Evolutionary conservation across 257 asterid genomes (phyloP).

Genomic region (Sherardia arvensis): DNA sequence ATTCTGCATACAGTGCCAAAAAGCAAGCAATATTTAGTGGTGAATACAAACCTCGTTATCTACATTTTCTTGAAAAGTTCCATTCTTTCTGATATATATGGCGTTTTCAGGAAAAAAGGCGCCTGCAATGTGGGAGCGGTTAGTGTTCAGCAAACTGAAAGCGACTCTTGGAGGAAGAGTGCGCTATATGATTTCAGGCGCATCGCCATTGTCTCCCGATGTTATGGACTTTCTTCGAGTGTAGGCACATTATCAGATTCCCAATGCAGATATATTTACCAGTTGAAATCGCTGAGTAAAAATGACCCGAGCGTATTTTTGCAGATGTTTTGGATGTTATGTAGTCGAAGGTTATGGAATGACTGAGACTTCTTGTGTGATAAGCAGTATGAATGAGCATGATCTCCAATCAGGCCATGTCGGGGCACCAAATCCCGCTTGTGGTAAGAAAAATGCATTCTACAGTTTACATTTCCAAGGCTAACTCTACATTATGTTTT

Average conservation of each 20-base stretch:
- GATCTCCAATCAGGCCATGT: conserved; percentile 79
- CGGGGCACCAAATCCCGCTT: conserved; percentile 89
- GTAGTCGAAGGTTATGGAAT: conserved; percentile 90
- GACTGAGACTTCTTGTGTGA: conserved; percentile 92
- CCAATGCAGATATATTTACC: not conserved
- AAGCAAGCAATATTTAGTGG: conserved; percentile 78
- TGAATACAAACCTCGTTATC: conserved; percentile 10
- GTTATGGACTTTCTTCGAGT: conserved; percentile 89
- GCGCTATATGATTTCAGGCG: conserved; percentile 85
- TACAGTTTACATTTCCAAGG: not conserved
- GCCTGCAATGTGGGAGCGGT: conserved; percentile 84
- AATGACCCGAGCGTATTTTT: not conserved
- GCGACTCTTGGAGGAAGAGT: conserved; percentile 91
- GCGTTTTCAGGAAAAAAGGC: conserved; percentile 57
- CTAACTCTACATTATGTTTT: not conserved
- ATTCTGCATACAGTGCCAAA: conserved; percentile 79
- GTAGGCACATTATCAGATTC: conserved; percentile 38
- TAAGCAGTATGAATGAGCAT: conserved; percentile 62
- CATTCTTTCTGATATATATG: conserved; percentile 2
- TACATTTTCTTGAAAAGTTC: not conserved
- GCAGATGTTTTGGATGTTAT: conserved; percentile 83
- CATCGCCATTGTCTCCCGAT: conserved; percentile 94
- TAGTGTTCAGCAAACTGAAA: conserved; percentile 89
- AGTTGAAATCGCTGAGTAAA: not conserved
- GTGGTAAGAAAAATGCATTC: conserved; percentile 44